Base-by-base conservation (phyloP, 1,284 basidiomycete species). In the Tetrapyrgos nigripes region DNA sequence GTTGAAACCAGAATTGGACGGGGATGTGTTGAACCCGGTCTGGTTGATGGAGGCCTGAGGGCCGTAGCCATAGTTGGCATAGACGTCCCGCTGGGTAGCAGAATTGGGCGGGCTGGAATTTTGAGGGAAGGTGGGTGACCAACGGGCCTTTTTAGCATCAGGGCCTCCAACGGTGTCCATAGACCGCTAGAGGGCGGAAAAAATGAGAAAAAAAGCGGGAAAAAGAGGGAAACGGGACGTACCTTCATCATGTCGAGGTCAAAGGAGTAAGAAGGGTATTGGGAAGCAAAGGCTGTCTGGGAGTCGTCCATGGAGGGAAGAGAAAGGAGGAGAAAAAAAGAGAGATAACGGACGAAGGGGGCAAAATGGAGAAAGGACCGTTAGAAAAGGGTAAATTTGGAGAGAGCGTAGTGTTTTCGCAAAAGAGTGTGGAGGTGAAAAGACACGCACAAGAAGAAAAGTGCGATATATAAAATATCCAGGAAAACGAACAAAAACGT, bases 161-260 rank as follows among this genome's bases (percentile, higher is more conserved):
- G 90, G 89, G 68, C 90, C 91, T 69, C 87, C 87, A 64, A 84
- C 81, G 70, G 87, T 74, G 76, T 94, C 92, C 81, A 94, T 91
- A 58, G 91, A 85, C 76, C 87, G 83, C 89, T 91, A 29, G 29
- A 56, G 21, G 72, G 24, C 45, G 48, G 51, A 56, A 50, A n/a
- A 46, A 53, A 50, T 45, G 33, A 37, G 27, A 62, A 47, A 24
- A 52, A 45, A 40, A 44, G 35, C 13, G 31, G 37, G 58, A 67
- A 50, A 53, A 40, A 48, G 46, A 44, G 45, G 60, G 45, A 55
- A 50, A 56, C 28, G 29, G 14, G 10, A 70, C 80, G 43, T 53
- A 89, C 90, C 88, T 92, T 92, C 88, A 92, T 92, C 90, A 92
- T 92, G 75, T 92, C 90, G 83, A 92, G 79, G 70, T 92, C 90